These are phyloP conservation scores for Scedosporium apiospermum DNA, from an alignment of 2,329 filamentous ascomycete species.

Conservation along the genomic window DNA sequence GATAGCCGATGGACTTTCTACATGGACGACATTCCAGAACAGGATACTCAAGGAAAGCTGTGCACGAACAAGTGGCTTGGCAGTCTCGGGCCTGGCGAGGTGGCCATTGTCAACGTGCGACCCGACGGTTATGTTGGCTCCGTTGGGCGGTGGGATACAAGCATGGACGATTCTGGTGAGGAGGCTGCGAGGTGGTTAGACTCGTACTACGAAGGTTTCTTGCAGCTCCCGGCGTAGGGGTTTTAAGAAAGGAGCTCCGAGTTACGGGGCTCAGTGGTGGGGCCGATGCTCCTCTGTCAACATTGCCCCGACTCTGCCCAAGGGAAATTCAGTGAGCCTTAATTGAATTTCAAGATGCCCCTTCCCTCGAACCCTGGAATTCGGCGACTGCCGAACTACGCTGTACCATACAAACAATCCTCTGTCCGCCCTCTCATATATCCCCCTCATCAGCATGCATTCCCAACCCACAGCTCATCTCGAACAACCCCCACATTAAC, in stretches of 20 bases:
- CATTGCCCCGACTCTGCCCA: no score
- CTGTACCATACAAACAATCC: background rate
- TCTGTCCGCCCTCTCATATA: background rate
- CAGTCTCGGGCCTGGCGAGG: constrained; percentile 42
- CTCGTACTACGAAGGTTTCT: constrained; percentile 43
- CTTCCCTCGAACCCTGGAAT: background rate
- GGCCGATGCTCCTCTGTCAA: no score
- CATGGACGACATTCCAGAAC: constrained; percentile 53
- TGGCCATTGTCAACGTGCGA: constrained; percentile 58
- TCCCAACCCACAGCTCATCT: background rate
- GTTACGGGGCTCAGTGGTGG: no score
- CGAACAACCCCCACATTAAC: background rate
- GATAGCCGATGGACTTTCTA: constrained; percentile 65
- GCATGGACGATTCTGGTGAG: constrained; percentile 38
- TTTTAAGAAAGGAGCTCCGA: background rate
- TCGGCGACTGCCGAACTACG: background rate
- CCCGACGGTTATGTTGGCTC: constrained; percentile 67
- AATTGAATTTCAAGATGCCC: no score
- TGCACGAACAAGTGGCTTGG: constrained; percentile 65
- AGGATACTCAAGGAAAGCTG: constrained; percentile 37
- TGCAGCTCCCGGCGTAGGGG: constrained; percentile 31
- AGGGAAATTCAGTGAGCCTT: no score
- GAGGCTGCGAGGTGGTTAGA: constrained; percentile 46
- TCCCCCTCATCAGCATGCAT: background rate
- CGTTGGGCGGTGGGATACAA: constrained; percentile 44